Conservation (phyloP, 2,329 filamentous ascomycete genomes). For the Annulohypoxylon truncatum region DNA sequence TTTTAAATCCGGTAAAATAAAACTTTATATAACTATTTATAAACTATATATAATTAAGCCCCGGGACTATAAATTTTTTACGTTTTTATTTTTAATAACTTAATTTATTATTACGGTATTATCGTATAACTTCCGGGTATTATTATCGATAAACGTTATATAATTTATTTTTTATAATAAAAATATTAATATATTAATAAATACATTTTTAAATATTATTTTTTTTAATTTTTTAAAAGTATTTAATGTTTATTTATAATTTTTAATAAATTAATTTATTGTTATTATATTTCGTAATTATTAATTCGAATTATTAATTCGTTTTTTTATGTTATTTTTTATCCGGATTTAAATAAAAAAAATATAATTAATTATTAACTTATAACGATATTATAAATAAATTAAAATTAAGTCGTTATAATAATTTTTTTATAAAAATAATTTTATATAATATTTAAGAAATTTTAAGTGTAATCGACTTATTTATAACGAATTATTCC, state of each 20-base stretch:
- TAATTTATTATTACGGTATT: not conserved
- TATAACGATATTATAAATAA: not conserved
- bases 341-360: not conserved
- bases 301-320: not conserved
- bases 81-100: not conserved
- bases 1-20: not conserved
- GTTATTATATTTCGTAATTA: not conserved
- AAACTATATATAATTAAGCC: conserved; percentile 1
- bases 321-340: not conserved
- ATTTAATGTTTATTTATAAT: not conserved
- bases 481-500: not conserved
- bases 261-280: not conserved
- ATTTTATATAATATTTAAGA: not conserved
- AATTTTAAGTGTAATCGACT: not conserved
- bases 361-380: not conserved
- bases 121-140: not conserved
- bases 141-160: not conserved
- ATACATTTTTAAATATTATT: not conserved
- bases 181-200: not conserved
- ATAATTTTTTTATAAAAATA: not conserved
- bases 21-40: not conserved
- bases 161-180: not conserved
- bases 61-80: not conserved
- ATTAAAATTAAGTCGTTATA: not conserved
- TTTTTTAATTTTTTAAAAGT: not conserved